phyloP scores from a whole-genome alignment of 1,139 yeast genomes.

The Diutina ranongensis region DNA sequence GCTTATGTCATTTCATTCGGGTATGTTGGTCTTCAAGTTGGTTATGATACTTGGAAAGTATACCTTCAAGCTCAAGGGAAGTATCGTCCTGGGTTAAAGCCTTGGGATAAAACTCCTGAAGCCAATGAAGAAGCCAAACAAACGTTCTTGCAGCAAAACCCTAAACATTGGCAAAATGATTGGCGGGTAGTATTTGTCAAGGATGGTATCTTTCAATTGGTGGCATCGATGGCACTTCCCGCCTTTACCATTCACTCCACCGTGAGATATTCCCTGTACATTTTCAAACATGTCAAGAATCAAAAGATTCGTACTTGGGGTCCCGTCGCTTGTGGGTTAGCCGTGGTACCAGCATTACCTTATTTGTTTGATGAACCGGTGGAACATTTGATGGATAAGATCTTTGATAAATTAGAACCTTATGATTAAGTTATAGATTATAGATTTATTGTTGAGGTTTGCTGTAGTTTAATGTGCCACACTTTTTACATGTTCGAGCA shows the following conservation, averaged over 20 bases:
- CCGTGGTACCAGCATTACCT: constrained; percentile 70
- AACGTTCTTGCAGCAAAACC: not conserved
- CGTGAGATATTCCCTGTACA: constrained; percentile 55
- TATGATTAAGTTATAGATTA: too few species aligned
- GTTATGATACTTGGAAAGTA: constrained; percentile 67
- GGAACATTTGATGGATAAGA: constrained; percentile 54
- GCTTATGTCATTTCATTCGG: constrained; percentile 75
- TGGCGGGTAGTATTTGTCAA: constrained; percentile 58
- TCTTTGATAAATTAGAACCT: constrained; percentile 35
- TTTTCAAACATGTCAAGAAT: constrained; percentile 35
- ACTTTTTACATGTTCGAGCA: constrained; percentile 60
- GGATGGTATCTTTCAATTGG: constrained; percentile 66
- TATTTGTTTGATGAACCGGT: constrained; percentile 77
- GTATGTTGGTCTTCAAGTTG: constrained; percentile 69
- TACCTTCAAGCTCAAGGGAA: constrained; percentile 58
- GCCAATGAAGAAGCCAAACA: not conserved
- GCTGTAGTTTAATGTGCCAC: constrained; percentile 63
- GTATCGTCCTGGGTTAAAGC: constrained; percentile 49
- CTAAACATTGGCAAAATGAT: constrained; percentile 31
- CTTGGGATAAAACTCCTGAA: constrained; percentile 45
- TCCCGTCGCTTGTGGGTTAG: constrained; percentile 68
- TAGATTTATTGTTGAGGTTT: constrained; percentile 35
- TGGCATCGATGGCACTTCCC: constrained; percentile 82
- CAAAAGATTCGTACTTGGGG: constrained; percentile 46
- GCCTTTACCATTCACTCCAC: constrained; percentile 78